Percentiles rank a stretch among this genome's conserved stretches.
Conservation (phyloP, 208 protist genomes). For the Borovskyia barvae region DNA sequence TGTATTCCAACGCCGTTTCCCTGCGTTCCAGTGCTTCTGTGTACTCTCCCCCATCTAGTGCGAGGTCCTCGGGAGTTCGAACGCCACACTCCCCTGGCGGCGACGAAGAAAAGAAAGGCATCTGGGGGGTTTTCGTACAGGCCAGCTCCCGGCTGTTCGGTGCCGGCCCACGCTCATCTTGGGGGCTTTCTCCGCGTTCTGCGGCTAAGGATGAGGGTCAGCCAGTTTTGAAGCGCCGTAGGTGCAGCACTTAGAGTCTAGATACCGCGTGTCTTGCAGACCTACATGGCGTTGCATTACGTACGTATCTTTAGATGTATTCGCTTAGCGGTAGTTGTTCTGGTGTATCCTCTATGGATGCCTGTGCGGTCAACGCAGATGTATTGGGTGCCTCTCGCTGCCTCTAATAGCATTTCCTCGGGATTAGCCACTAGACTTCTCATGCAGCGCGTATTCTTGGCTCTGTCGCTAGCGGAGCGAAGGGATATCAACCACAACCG, state of each 20-base stretch:
- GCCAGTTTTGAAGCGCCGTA: slow-evolving; percentile 24
- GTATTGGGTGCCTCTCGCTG: too few relatives aligned
- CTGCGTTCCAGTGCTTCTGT: background rate
- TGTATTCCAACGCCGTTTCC: background rate
- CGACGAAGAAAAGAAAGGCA: slow-evolving; percentile 14
- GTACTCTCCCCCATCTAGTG: background rate
- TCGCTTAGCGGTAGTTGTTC: too few relatives aligned
- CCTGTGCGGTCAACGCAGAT: too few relatives aligned
- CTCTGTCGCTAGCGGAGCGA: too few relatives aligned
- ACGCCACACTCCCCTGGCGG: slow-evolving; percentile 9
- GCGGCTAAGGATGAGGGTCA: background rate
- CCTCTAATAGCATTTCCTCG: too few relatives aligned
- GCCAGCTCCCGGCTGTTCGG: slow-evolving; percentile 39
- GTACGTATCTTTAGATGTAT: too few relatives aligned
- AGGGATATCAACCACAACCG: too few relatives aligned
- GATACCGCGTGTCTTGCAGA: too few relatives aligned
- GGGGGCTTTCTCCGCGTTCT: background rate
- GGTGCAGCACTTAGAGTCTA: slow-evolving; percentile 31
- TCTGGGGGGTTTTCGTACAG: slow-evolving; percentile 47
- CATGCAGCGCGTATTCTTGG: too few relatives aligned
- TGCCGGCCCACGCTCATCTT: slow-evolving; percentile 9
- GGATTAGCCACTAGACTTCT: too few relatives aligned
- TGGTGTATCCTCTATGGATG: too few relatives aligned
- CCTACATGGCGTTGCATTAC: too few relatives aligned
- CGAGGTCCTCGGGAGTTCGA: background rate